Evolutionary conservation across 2,329 filamentous ascomycete genomes (phyloP).

Genomic region (Podosphaera xanthii): DNA sequence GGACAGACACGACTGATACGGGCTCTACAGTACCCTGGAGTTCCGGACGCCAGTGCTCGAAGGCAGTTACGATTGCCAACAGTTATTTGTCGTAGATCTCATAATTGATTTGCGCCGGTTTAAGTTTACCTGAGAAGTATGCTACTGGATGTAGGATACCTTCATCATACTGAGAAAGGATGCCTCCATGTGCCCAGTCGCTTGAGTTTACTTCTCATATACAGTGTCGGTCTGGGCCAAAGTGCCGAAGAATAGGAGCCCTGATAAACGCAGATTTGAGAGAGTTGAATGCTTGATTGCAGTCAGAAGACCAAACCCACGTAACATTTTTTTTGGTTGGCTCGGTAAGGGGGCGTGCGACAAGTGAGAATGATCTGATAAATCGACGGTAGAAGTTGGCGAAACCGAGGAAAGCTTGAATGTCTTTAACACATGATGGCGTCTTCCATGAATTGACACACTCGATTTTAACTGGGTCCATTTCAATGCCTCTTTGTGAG

Average conservation of each 20-base stretch:
- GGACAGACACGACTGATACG: conserved; percentile 8
- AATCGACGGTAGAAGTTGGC: no score
- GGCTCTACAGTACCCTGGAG: conserved; percentile 3
- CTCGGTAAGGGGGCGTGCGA: no score
- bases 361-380: no score
- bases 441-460: no score
- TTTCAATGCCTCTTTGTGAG: no score
- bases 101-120: no score
- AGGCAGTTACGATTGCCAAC: conserved; percentile 14
- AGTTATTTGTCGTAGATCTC: conserved; percentile 18
- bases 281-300: background rate
- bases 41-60: conserved; percentile 10
- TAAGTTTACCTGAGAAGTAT: no score
- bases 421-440: no score
- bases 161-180: background rate
- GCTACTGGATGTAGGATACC: background rate
- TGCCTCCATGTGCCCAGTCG: background rate
- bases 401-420: no score
- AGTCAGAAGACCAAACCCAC: background rate
- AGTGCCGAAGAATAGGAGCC: background rate
- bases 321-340: no score
- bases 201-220: background rate
- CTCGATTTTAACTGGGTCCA: no score
- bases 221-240: no score
- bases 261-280: background rate